Evolutionary conservation across 164 flowering plant species (phyloP).

Genomic region (Vitis rupestris): DNA sequence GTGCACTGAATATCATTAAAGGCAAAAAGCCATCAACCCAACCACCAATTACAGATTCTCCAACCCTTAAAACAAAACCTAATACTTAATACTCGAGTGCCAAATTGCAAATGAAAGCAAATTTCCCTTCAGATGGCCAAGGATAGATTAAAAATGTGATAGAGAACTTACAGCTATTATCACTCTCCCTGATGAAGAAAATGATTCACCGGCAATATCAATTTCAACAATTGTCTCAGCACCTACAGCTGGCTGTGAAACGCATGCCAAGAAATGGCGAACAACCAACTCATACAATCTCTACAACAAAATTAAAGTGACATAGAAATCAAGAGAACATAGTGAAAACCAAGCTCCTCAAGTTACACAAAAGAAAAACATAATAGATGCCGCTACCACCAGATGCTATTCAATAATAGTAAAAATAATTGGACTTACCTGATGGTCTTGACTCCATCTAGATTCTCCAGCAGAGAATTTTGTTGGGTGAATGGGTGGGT

Average conservation of each 20-base stretch:
- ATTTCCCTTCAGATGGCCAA: neutral
- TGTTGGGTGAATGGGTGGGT: slow-evolving; percentile 99
- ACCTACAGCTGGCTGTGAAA: slow-evolving; percentile 93
- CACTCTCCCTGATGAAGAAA: slow-evolving; percentile 79
- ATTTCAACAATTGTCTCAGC: slow-evolving; percentile 95
- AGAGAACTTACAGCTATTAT: slow-evolving; percentile 69
- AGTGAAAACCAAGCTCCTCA: neutral
- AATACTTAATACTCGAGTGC: neutral
- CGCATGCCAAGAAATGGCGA: slow-evolving; percentile 98
- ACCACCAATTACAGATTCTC: slow-evolving; percentile 1
- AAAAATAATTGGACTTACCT: slow-evolving; percentile 37
- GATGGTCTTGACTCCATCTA: slow-evolving; percentile 88
- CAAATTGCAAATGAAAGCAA: neutral
- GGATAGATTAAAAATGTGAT: neutral
- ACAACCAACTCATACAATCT: slow-evolving; percentile 93
- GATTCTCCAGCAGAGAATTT: slow-evolving; percentile 88
- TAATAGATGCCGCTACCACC: neutral
- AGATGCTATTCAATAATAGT: neutral
- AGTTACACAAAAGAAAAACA: neutral
- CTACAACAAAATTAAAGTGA: slow-evolving; percentile 32
- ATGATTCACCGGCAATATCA: slow-evolving; percentile 91
- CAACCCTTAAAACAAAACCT: neutral
- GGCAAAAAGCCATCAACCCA: neutral
- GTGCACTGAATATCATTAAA: neutral
- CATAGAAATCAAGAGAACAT: neutral